phyloP scores from a whole-genome alignment of 139 green algal species.

The Diplosphaera chodatii region DNA sequence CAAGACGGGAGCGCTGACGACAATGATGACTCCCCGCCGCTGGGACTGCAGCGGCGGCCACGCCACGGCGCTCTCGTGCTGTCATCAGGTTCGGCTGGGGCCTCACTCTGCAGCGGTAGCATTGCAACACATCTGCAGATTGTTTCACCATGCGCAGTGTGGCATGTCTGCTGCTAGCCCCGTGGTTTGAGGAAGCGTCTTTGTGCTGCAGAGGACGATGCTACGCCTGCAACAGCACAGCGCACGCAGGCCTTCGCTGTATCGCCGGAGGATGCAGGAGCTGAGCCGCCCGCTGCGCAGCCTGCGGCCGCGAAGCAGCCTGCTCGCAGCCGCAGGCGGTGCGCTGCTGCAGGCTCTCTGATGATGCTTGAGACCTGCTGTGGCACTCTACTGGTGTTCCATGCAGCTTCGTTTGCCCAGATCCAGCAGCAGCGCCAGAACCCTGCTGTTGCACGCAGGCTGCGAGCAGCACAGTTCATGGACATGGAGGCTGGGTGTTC shows the following conservation, averaged over 20 bases:
- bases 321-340: background rate
- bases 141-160: too few species aligned
- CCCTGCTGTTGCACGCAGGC: background rate
- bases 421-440: background rate
- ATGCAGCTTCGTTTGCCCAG: background rate
- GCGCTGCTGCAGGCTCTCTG: too few species aligned
- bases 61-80: background rate
- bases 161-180: too few species aligned
- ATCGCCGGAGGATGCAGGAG: background rate
- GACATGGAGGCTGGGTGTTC: constrained; percentile 8
- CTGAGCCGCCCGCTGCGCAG: background rate
- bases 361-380: too few species aligned
- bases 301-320: background rate
- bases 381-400: too few species aligned
- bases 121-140: too few species aligned
- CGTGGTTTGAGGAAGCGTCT: too few species aligned
- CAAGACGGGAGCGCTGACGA: background rate
- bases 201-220: background rate
- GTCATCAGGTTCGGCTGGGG: constrained; percentile 1
- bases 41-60: constrained; percentile 7
- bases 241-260: background rate
- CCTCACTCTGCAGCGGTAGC: too few species aligned
- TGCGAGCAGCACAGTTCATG: constrained; percentile 2
- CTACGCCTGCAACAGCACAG: background rate
- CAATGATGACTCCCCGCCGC: background rate